Conservation (phyloP, 1,139 yeast species). For the Debaryomyces singareniensis region DNA sequence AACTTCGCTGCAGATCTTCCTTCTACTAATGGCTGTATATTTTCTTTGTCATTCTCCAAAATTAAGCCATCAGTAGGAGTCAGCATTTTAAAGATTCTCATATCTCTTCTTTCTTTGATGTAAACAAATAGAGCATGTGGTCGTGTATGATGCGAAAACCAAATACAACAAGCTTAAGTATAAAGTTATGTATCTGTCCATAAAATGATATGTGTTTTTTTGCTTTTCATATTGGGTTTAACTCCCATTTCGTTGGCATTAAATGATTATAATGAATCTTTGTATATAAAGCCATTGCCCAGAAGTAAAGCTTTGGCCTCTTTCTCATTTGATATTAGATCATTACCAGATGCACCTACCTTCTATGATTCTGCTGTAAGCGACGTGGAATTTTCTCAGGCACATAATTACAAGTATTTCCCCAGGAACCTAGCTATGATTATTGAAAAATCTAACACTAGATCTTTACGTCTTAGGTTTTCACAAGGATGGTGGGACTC, state of each 20-base stretch:
- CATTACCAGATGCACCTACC: slow-evolving; percentile 33
- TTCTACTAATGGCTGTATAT: slow-evolving; percentile 59
- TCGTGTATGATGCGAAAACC: no score
- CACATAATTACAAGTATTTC: slow-evolving; percentile 61
- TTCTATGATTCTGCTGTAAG: slow-evolving; percentile 17
- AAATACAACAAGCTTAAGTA: no score
- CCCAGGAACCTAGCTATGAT: slow-evolving; percentile 82
- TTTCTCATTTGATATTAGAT: slow-evolving; percentile 59
- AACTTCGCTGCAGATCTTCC: slow-evolving; percentile 69
- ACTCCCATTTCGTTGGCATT: neutral
- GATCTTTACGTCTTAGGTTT: slow-evolving; percentile 78
- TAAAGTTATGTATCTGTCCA: no score
- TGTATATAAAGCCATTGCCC: slow-evolving; percentile 63
- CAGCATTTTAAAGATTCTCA: neutral
- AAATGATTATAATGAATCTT: slow-evolving; percentile 47
- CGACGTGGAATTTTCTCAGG: slow-evolving; percentile 6
- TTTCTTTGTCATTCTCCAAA: slow-evolving; percentile 74
- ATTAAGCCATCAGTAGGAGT: slow-evolving; percentile 34
- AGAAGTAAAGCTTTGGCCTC: slow-evolving; percentile 62
- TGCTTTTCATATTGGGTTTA: no score
- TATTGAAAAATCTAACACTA: slow-evolving; percentile 56
- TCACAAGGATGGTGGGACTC: slow-evolving; percentile 97
- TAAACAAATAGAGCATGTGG: no score
- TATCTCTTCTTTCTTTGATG: neutral
- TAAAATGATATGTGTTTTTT: no score